Evolutionary conservation across 345 rosid genomes (phyloP).

Genomic region (Syzygium jambos): DNA sequence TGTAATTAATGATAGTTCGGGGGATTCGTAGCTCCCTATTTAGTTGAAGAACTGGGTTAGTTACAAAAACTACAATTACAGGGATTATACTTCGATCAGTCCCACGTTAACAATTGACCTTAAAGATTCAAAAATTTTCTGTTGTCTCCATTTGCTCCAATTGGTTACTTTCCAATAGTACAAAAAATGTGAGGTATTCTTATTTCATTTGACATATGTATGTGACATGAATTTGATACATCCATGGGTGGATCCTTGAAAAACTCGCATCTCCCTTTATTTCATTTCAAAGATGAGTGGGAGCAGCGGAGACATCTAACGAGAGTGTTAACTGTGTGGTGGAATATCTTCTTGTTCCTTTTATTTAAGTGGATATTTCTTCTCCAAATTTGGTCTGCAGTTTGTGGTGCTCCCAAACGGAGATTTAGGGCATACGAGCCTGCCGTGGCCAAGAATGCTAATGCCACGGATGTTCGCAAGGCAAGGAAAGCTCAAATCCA

Average conservation of each 20-base stretch:
- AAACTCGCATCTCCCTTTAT: background rate
- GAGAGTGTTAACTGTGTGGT: background rate
- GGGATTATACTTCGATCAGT: background rate
- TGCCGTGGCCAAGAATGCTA: conserved; percentile 52
- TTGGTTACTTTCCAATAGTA: background rate
- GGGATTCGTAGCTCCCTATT: background rate
- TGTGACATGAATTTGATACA: background rate
- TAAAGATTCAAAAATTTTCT: background rate
- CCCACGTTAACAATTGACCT: background rate
- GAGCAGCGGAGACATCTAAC: background rate
- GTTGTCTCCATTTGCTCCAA: background rate
- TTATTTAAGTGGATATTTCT: background rate
- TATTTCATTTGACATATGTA: background rate
- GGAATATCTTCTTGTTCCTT: background rate
- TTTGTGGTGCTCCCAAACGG: conserved; percentile 94
- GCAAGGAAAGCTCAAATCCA: conserved; percentile 67
- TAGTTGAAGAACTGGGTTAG: background rate
- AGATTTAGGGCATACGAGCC: conserved; percentile 67
- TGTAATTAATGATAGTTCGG: background rate
- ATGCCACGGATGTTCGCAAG: conserved; percentile 50
- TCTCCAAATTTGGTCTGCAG: conserved; percentile 23
- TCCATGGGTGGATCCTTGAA: background rate
- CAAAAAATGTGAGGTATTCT: background rate
- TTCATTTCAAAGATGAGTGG: background rate
- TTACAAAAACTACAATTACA: background rate